Base-by-base conservation (phyloP, 306 rosid species). In the Erythrophleum fordii region DNA sequence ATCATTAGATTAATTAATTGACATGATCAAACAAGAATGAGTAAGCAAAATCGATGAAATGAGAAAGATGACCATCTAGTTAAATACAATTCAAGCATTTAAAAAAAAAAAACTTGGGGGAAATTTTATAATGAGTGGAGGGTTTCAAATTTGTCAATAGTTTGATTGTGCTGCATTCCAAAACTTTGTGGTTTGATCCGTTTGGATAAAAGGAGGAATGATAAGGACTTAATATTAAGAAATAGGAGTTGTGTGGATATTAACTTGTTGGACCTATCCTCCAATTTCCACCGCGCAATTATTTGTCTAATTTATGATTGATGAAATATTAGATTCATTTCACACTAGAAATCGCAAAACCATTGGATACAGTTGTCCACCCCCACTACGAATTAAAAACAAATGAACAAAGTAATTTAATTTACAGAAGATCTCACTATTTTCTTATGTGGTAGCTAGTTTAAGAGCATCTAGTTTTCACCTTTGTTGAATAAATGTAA, bases 261-360 rank as follows among this genome's bases (percentile, higher is more conserved):
- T 48, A 61, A 74, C 75, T 64, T 34, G 45, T 67, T 80, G 74
- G 76, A 72, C 39, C 74, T 72, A 48, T 1, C 23, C 20, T 46
- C 39, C 53, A 68, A 23, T 69, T 83, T 82, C 81, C 78, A 66
- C 62, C 67, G 7, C 45, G 37, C 23, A 37, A 64, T 85, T 11
- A 78, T 66, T 64, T 55, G 2, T 55, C 48, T 42, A n/a, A 29
- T 31, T 59, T 73, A 79, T 76, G 56, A 72, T 76, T 77, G 51
- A 79, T 74, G 81, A 65, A 83, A 60, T 69, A 11, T 76, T 45
- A 64, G 88, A 89, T 87, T 87, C 91, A 28, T 85, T 89, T 89
- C 87, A 72, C 89, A 89, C 83, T 14, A 75, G 11, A 23, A 6
- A 14, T 9, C 46, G 61, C 49, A 49, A 64, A 23, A 53, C 75